Percentiles rank a stretch among this genome's conserved stretches.
phyloP scores from a whole-genome alignment of 1,284 basidiomycete species.

The Veloporphyrellus conicus region DNA sequence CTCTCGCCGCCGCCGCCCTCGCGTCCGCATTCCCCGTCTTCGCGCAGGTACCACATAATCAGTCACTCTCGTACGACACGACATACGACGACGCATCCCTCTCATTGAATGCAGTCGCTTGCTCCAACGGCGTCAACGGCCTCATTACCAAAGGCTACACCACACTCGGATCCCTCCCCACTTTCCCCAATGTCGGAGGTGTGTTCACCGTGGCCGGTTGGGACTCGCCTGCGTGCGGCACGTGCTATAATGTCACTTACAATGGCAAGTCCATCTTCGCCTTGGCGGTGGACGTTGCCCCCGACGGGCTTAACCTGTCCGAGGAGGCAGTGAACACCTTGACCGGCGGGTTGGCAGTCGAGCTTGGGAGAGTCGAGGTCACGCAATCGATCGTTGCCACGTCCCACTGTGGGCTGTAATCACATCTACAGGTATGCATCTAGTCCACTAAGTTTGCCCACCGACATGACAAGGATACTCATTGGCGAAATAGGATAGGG shows the following conservation, averaged over 20 bases:
- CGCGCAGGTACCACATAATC: neutral
- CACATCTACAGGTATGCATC: too few relatives aligned
- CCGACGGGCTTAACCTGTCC: too few relatives aligned
- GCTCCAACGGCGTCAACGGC: conserved; percentile 50
- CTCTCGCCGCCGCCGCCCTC: neutral
- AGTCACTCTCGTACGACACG: neutral
- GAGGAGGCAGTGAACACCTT: too few relatives aligned
- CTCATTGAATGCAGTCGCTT: conserved; percentile 41
- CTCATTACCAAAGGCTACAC: conserved; percentile 37
- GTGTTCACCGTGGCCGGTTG: conserved; percentile 29
- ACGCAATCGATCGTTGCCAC: too few relatives aligned
- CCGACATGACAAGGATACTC: too few relatives aligned
- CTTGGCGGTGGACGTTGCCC: too few relatives aligned
- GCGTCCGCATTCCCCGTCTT: neutral
- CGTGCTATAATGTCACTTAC: neutral
- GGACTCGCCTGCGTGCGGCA: neutral
- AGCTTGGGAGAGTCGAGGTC: too few relatives aligned
- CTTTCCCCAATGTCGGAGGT: conserved; percentile 47
- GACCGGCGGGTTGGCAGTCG: too few relatives aligned
- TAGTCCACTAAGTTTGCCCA: too few relatives aligned
- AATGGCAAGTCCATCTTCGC: neutral
- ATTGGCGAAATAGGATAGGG: too few relatives aligned
- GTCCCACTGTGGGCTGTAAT: too few relatives aligned
- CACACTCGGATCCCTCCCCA: conserved; percentile 41
- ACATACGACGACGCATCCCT: neutral